Percentiles rank a stretch among this genome's conserved stretches.
phyloP scores from a whole-genome alignment of 2,329 filamentous ascomycete genomes.

The Lasiodiplodia citricola region DNA sequence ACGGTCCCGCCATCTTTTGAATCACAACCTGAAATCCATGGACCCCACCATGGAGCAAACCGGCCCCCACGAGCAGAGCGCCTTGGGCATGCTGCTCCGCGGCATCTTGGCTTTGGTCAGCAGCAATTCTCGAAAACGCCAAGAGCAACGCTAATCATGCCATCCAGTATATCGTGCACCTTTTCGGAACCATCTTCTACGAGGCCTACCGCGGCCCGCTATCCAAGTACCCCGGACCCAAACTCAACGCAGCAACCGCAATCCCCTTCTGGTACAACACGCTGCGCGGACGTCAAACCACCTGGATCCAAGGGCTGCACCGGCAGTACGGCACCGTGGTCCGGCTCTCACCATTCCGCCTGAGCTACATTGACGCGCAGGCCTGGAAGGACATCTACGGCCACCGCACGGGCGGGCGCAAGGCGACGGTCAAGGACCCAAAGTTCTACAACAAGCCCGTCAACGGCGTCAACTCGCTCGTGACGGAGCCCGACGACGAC shows the following conservation, averaged over 20 bases:
- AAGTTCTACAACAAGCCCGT: slow-evolving; percentile 35
- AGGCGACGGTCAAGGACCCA: slow-evolving; percentile 36
- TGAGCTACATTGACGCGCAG: slow-evolving; percentile 50
- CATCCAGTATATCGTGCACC: neutral
- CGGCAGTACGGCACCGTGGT: slow-evolving; percentile 33
- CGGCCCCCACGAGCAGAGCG: neutral
- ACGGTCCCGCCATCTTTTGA: too few relatives aligned
- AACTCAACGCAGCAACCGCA: neutral
- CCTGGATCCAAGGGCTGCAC: neutral
- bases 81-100: neutral
- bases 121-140: neutral
- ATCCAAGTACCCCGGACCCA: neutral
- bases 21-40: neutral
- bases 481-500: slow-evolving; percentile 41
- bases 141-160: neutral
- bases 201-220: neutral
- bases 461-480: slow-evolving; percentile 44
- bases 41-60: neutral
- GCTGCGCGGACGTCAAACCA: neutral
- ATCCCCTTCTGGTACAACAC: neutral
- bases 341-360: slow-evolving; percentile 47
- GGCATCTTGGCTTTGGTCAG: neutral
- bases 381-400: slow-evolving; percentile 50
- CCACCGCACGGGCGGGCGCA: slow-evolving; percentile 34
- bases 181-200: neutral